Conservation (phyloP, 495 filamentous ascomycete species). For the Aspergillus heteromorphus region DNA sequence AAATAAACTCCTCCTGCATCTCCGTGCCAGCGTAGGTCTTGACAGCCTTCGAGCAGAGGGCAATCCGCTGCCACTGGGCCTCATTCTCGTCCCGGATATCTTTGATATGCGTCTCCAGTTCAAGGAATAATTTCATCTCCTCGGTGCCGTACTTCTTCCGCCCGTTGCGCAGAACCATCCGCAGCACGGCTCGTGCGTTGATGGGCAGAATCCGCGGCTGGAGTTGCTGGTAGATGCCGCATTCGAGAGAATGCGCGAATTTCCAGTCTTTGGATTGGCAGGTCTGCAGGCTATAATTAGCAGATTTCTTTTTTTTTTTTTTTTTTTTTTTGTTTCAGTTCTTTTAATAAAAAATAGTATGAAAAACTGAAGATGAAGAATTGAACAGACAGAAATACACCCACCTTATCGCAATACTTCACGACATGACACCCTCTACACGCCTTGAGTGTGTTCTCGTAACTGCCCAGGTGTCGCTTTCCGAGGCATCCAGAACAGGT, state of each 20-base stretch:
- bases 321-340: no score
- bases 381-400: no score
- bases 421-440: conserved; percentile 59
- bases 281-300: no score
- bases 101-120: conserved; percentile 44
- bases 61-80: conserved; percentile 42
- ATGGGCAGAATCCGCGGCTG: conserved; percentile 49
- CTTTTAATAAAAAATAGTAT: no score
- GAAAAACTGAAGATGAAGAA: no score
- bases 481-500: conserved; percentile 44
- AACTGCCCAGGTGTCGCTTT: conserved; percentile 22
- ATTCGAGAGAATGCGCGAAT: conserved; percentile 55
- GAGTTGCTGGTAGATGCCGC: conserved; percentile 44
- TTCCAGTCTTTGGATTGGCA: conserved; percentile 63
- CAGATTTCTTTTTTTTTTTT: no score
- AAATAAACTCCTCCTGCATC: conserved; percentile 34
- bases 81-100: conserved; percentile 33
- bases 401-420: conserved; percentile 64
- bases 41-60: conserved; percentile 50
- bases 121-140: conserved; percentile 36
- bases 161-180: conserved; percentile 42
- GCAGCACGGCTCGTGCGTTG: conserved; percentile 50
- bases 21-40: conserved; percentile 44
- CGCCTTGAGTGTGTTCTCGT: conserved; percentile 32
- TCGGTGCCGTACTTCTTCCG: conserved; percentile 27